Evolutionary conservation across 768 basidiomycete genomes (phyloP).

Genomic region (Kwoniella bestiolae): DNA sequence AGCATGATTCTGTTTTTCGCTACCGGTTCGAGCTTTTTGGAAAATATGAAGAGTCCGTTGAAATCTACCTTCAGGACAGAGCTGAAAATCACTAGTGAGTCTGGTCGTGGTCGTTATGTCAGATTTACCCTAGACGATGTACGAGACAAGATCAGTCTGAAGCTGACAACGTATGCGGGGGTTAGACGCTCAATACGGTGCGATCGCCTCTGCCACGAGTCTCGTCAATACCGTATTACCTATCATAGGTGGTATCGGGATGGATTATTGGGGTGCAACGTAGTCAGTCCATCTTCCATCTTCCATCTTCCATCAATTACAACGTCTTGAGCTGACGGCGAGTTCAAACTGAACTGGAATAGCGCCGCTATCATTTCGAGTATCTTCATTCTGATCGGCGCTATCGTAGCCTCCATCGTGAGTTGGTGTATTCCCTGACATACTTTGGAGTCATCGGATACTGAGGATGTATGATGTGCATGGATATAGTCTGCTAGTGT

Average conservation of each 20-base stretch:
- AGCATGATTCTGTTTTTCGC: conserved; percentile 49
- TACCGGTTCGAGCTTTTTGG: conserved; percentile 36
- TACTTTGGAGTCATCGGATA: not conserved
- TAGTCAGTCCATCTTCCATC: conserved; percentile 31
- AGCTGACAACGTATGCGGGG: not conserved
- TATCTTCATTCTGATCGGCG: conserved; percentile 48
- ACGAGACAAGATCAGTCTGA: not conserved
- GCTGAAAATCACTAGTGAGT: conserved; percentile 43
- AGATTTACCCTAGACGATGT: no score
- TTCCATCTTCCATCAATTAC: no score
- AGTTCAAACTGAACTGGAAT: no score
- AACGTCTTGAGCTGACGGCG: no score
- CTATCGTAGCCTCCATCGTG: conserved; percentile 37
- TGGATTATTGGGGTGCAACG: conserved; percentile 55
- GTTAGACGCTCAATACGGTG: conserved; percentile 52
- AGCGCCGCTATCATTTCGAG: conserved; percentile 48
- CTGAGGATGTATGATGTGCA: not conserved
- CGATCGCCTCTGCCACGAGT: conserved; percentile 47
- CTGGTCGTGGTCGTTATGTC: no score
- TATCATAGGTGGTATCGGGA: conserved; percentile 53
- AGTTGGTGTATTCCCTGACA: conserved; percentile 5
- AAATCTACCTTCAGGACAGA: conserved; percentile 42
- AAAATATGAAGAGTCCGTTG: conserved; percentile 33
- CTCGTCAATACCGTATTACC: conserved; percentile 55
- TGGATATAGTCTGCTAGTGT: conserved; percentile 32